A percentile compares a stretch with the other conserved stretches of the same genome.
Evolutionary conservation across 2,329 filamentous ascomycete species (phyloP).

Genomic region (Blastomyces percursus): DNA sequence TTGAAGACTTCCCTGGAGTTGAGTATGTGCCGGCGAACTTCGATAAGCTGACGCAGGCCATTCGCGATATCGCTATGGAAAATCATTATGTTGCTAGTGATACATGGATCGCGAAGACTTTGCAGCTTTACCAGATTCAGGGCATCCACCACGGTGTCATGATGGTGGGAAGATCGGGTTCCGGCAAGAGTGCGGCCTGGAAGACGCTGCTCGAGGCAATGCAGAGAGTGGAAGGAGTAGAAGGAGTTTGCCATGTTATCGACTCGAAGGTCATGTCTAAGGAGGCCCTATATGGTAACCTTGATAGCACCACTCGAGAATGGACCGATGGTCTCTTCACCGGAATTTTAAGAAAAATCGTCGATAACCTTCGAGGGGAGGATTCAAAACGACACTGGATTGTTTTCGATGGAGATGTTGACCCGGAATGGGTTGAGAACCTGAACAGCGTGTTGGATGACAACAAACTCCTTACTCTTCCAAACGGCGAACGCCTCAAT

Average conservation of each 20-base stretch:
- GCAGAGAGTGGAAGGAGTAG: constrained; percentile 78
- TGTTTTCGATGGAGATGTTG: constrained; percentile 96
- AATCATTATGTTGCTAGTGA: constrained; percentile 83
- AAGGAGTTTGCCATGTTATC: constrained; percentile 94
- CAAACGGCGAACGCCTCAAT: constrained; percentile 95
- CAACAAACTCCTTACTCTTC: constrained; percentile 93
- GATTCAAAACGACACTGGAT: constrained; percentile 98
- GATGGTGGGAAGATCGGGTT: constrained; percentile 99
- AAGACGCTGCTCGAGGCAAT: constrained; percentile 81
- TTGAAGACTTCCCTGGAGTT: constrained; percentile 79
- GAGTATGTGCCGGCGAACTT: constrained; percentile 86
- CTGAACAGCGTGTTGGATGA: constrained; percentile 98
- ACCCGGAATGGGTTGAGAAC: constrained; percentile 99
- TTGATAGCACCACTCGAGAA: constrained; percentile 93
- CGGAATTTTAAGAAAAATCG: constrained; percentile 93
- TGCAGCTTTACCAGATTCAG: constrained; percentile 97
- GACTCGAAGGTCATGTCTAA: constrained; percentile 99
- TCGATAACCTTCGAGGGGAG: constrained; percentile 95
- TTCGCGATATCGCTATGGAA: constrained; percentile 70
- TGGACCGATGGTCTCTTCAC: constrained; percentile 99
- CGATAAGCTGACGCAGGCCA: constrained; percentile 65
- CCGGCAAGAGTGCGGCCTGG: constrained; percentile 94
- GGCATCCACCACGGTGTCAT: constrained; percentile 98
- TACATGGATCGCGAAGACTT: constrained; percentile 91
- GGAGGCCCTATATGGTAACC: constrained; percentile 86